phyloP scores from a whole-genome alignment of 148 eudicot genomes.

The Rhododendron molle region DNA sequence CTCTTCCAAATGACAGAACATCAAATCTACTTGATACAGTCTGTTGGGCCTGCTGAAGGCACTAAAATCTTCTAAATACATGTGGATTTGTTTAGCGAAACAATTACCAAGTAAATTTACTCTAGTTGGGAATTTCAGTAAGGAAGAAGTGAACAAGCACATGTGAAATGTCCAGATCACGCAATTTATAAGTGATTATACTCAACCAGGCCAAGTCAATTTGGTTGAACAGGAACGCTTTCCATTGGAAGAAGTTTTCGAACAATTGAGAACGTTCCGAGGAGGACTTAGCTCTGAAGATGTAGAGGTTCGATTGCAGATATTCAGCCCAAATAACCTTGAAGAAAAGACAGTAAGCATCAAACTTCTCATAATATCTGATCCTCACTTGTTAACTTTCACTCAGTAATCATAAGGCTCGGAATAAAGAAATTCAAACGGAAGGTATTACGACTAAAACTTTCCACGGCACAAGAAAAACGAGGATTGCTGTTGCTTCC shows the following conservation, averaged over 20 bases:
- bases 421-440: background rate
- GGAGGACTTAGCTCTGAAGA: conserved; percentile 53
- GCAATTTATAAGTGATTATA: background rate
- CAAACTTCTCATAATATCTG: conserved; percentile 1
- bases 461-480: background rate
- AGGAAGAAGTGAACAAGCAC: conserved; percentile 21
- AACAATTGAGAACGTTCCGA: conserved; percentile 44
- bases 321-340: conserved; percentile 71
- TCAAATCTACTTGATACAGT: no score
- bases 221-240: conserved; percentile 45
- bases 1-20: no score
- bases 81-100: no score
- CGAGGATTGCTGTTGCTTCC: background rate
- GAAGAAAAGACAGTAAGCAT: conserved; percentile 61
- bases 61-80: no score
- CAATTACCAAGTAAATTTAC: no score
- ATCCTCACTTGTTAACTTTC: background rate
- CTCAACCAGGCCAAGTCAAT: background rate
- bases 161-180: background rate
- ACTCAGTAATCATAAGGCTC: background rate
- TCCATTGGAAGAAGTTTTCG: conserved; percentile 61
- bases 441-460: background rate
- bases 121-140: conserved; percentile 30
- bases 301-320: conserved; percentile 47
- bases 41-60: no score